Evolutionary conservation across 164 flowering plant genomes (phyloP).

Genomic region (Vitis rotundifolia): DNA sequence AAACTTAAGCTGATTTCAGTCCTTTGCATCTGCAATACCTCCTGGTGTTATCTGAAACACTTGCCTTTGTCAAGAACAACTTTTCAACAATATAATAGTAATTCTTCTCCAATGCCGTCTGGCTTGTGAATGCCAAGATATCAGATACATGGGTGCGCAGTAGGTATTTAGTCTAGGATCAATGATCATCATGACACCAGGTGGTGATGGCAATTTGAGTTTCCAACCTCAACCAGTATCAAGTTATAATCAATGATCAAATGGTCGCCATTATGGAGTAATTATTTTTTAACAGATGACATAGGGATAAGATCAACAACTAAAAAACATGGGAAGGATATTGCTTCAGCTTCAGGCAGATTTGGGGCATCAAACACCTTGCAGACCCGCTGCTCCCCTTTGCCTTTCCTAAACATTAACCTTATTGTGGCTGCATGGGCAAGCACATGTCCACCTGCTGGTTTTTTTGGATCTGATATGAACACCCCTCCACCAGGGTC

Average conservation of each 20-base stretch:
- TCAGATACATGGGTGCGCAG: too few relatives aligned
- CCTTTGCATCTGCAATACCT: constrained; percentile 92
- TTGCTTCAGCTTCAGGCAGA: constrained; percentile 96
- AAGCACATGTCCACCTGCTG: constrained; percentile 99
- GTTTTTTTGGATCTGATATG: constrained; percentile 97
- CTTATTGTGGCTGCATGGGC: constrained; percentile 96
- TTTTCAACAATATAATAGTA: not conserved
- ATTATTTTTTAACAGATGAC: too few relatives aligned
- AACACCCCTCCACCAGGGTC: constrained; percentile 96
- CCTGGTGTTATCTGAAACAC: constrained; percentile 94
- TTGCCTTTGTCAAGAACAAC: constrained; percentile 56
- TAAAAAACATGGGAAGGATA: constrained; percentile 58
- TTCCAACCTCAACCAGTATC: not conserved
- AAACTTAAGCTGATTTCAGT: constrained; percentile 32
- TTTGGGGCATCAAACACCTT: constrained; percentile 98
- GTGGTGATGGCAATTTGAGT: not conserved
- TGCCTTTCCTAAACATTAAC: constrained; percentile 97
- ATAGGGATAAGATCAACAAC: not conserved
- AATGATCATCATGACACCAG: not conserved
- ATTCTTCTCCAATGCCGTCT: too few relatives aligned
- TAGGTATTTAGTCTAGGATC: not conserved
- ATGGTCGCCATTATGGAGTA: not conserved
- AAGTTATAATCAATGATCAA: not conserved
- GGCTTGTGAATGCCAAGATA: too few relatives aligned
- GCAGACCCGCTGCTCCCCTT: constrained; percentile 99